Base-by-base conservation (phyloP, 2,329 filamentous ascomycete genomes). In the Paraphoma sp. region DNA sequence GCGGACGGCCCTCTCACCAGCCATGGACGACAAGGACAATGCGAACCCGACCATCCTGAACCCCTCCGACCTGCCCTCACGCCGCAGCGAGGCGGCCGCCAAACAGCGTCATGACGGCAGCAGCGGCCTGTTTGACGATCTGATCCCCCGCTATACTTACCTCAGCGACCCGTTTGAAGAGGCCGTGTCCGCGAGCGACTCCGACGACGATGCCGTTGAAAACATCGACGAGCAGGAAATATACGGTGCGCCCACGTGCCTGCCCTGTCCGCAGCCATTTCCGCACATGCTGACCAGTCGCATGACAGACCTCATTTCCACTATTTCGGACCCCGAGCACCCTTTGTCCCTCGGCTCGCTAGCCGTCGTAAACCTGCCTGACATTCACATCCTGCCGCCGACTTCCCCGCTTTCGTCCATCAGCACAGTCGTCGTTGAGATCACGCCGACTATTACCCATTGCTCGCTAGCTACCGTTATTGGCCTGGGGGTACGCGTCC, bases 171-270 rank as follows among this genome's bases (percentile, higher is more conserved):
- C 83, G 36, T 82, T 84, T 53, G 76, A 64, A 59, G 73, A 60
- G 68, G 74, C 63, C 46, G 65, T 54, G 29, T 74, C 71, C 47
- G 75, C 76, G 23, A 76, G 72, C 46, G 68, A 75, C 46, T 77
- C 77, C 7, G 86, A 89, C 56, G 83, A 87, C 47, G 83, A 87
- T 47, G 80, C 82, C 1, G 83, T 88, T 36, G 93, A 98, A 68
- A 90, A 91, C 54, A 97, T 99, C 65, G 95, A 99, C 73, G 92
- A 96, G 76, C 95, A 97, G 77, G 95, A 99, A 78, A 94, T 99
- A 42, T 99, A 94, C 74, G 93, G 92, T 95, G 58, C 49, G 70
- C 44, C 46, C 48, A 49, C 56, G 47, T 61, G 53, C 53, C 45
- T 40, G 41, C 50, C 47, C 29, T n/a, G 14, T 28, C 49, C 45